A percentile compares a stretch with the other conserved stretches of the same genome.
Evolutionary conservation across 306 rosid species (phyloP).

Genomic region (Canavalia ensiformis): DNA sequence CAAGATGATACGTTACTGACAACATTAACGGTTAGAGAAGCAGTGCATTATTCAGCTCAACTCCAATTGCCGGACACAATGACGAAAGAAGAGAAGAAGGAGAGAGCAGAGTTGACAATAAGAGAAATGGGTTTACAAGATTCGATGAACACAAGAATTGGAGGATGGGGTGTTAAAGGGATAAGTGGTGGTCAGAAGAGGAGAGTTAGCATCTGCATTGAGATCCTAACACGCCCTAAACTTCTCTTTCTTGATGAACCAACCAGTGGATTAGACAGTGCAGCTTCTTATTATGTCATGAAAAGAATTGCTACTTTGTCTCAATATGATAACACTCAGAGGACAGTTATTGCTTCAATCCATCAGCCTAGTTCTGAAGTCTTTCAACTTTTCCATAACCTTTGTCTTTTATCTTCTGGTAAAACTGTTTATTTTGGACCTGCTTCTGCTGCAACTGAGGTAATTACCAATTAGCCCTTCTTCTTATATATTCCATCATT

Average conservation of each 20-base stretch:
- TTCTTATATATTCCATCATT: too few species aligned
- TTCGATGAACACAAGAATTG: constrained; percentile 61
- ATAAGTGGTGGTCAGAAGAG: constrained; percentile 68
- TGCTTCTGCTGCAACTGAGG: constrained; percentile 26
- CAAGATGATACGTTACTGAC: constrained; percentile 63
- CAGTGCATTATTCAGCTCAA: constrained; percentile 57
- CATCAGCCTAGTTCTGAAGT: constrained; percentile 76
- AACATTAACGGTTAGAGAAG: constrained; percentile 58
- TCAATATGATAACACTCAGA: constrained; percentile 36
- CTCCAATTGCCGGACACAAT: constrained; percentile 62
- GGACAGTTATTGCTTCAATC: constrained; percentile 61
- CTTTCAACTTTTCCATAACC: constrained; percentile 57
- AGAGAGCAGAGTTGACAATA: constrained; percentile 57
- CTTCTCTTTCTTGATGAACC: constrained; percentile 79
- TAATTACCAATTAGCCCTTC: not conserved
- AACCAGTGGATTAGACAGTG: constrained; percentile 74
- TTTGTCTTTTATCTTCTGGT: constrained; percentile 42
- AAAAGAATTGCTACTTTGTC: constrained; percentile 48
- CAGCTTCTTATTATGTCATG: constrained; percentile 70
- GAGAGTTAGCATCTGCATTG: constrained; percentile 69
- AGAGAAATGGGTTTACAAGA: constrained; percentile 66
- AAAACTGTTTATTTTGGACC: constrained; percentile 44
- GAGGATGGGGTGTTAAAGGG: constrained; percentile 60
- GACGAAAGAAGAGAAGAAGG: constrained; percentile 57
- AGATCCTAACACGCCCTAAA: constrained; percentile 59